Percentiles rank a stretch among this genome's conserved stretches.
Conservation (phyloP, 768 basidiomycete genomes). For the Chlorophyllum brunneum region DNA sequence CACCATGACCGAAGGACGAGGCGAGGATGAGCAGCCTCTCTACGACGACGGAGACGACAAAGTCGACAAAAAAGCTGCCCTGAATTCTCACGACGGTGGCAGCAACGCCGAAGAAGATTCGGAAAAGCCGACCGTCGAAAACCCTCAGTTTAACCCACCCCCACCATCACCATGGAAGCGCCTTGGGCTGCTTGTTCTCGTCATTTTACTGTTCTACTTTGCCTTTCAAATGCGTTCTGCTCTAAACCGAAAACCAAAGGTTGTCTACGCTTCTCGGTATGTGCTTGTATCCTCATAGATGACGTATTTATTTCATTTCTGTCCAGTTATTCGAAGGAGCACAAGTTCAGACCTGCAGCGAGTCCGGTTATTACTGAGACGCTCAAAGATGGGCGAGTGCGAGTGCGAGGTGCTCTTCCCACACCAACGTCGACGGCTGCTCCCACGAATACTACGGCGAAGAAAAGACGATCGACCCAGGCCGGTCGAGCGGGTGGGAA, state of each 20-base stretch:
- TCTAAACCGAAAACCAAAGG: conserved; percentile 8
- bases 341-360: conserved; percentile 19
- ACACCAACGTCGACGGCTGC: conserved; percentile 13
- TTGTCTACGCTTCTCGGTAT: conserved; percentile 20
- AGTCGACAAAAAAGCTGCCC: not conserved
- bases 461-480: conserved; percentile 8
- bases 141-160: conserved; percentile 4
- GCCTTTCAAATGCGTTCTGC: not conserved
- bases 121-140: not conserved
- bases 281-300: not conserved
- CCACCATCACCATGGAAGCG: conserved; percentile 14
- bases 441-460: conserved; percentile 2
- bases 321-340: conserved; percentile 19
- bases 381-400: conserved; percentile 16
- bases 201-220: conserved; percentile 12
- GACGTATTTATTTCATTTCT: not conserved
- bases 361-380: conserved; percentile 21
- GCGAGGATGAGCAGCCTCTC: not conserved
- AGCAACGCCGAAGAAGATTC: not conserved
- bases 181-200: conserved; percentile 3
- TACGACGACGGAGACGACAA: not conserved
- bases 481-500: conserved; percentile 2
- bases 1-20: not conserved
- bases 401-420: conserved; percentile 15
- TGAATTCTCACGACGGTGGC: not conserved